Percentiles rank a stretch among this genome's conserved stretches.
These are phyloP conservation scores for Bruguiera gymnorhiza DNA, from an alignment of 345 rosid genomes.

Conservation along the genomic window DNA sequence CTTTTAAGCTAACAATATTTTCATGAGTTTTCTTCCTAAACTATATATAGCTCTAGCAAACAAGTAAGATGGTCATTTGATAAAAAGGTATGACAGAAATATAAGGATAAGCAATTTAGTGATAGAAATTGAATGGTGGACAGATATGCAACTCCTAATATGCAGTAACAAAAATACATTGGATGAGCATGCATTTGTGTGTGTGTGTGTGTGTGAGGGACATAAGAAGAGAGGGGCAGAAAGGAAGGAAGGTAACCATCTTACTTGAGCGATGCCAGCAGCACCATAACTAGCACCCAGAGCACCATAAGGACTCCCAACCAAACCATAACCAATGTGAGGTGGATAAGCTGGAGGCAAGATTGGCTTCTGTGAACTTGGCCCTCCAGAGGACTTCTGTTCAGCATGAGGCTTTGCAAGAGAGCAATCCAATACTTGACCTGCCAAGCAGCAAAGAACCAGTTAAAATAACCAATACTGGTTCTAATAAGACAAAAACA, in stretches of 20 bases:
- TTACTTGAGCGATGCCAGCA: conserved; percentile 26
- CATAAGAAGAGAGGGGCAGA: not conserved
- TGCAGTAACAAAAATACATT: too few species aligned
- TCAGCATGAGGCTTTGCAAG: conserved; percentile 39
- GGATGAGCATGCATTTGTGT: too few species aligned
- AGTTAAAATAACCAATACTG: not conserved
- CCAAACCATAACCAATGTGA: conserved; percentile 26
- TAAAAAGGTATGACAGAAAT: not conserved
- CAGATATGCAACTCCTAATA: too few species aligned
- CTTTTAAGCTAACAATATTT: too few species aligned
- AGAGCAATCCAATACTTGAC: conserved; percentile 35
- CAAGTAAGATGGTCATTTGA: not conserved
- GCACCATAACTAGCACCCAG: conserved; percentile 27
- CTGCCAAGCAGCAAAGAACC: conserved; percentile 10
- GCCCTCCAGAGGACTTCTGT: conserved; percentile 27
- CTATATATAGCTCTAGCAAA: too few species aligned
- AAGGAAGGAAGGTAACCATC: not conserved
- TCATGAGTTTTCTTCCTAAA: too few species aligned
- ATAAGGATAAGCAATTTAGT: too few species aligned
- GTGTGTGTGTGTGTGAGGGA: not conserved
- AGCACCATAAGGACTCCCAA: conserved; percentile 23
- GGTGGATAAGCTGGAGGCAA: conserved; percentile 19
- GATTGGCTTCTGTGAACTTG: conserved; percentile 24
- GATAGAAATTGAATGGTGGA: too few species aligned
- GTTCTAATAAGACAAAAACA: not conserved